Conservation (phyloP, 2,329 filamentous ascomycete genomes). For the Neonectria sp. region DNA sequence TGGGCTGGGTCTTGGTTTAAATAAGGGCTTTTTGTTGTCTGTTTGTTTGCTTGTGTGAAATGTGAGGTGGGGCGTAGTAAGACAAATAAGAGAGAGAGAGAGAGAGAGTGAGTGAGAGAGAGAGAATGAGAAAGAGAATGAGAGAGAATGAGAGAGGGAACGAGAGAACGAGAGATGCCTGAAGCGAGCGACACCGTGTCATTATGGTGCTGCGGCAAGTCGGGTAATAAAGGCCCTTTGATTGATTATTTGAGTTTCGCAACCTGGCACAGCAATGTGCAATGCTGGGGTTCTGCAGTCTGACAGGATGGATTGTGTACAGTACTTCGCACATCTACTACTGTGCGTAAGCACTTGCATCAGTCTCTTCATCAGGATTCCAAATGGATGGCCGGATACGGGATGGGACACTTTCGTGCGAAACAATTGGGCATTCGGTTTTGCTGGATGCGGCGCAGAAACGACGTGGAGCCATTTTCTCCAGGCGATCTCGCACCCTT, state of each 20-base stretch:
- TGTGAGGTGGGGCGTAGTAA: slow-evolving; percentile 4
- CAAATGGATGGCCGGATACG: slow-evolving; percentile 33
- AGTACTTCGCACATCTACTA: neutral
- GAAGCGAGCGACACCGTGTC: slow-evolving; percentile 15
- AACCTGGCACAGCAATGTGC: slow-evolving; percentile 7
- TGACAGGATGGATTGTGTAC: slow-evolving; percentile 21
- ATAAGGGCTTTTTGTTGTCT: slow-evolving; percentile 17
- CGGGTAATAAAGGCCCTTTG: slow-evolving; percentile 6
- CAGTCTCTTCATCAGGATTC: slow-evolving; percentile 16
- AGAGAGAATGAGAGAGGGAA: no score
- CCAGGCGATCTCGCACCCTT: slow-evolving; percentile 20
- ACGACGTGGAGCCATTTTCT: slow-evolving; percentile 38
- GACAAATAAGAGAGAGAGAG: no score
- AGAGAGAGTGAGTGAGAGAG: no score
- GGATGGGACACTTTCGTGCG: slow-evolving; percentile 7
- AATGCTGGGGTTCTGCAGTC: slow-evolving; percentile 13
- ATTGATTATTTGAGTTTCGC: slow-evolving; percentile 18
- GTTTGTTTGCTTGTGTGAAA: slow-evolving; percentile 17
- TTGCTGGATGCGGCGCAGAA: slow-evolving; percentile 21
- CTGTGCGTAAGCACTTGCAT: slow-evolving; percentile 35
- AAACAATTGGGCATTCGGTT: slow-evolving; percentile 19
- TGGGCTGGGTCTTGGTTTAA: neutral
- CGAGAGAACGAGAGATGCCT: slow-evolving; percentile 5
- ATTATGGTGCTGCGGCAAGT: slow-evolving; percentile 7
- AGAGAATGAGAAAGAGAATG: neutral